phyloP scores from a whole-genome alignment of 805 yeast species.

The Candida hungchunana region DNA sequence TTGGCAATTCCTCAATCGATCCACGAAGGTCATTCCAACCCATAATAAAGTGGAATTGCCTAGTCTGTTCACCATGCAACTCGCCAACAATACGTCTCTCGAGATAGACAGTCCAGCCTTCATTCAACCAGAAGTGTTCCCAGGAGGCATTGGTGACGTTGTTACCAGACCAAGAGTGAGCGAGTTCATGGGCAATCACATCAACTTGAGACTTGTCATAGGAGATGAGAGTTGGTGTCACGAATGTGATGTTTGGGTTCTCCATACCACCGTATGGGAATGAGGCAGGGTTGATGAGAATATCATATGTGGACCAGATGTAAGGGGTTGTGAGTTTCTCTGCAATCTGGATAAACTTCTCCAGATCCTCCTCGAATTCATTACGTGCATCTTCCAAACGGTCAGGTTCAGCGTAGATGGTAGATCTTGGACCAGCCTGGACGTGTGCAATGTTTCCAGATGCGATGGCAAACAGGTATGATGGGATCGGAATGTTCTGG shows the following conservation, averaged over 20 bases:
- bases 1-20: slow-evolving; percentile 62
- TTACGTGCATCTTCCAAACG: slow-evolving; percentile 63
- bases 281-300: slow-evolving; percentile 70
- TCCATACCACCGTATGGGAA: slow-evolving; percentile 95
- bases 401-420: slow-evolving; percentile 74
- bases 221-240: slow-evolving; percentile 82
- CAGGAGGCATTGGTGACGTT: slow-evolving; percentile 86
- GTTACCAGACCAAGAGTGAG: slow-evolving; percentile 92
- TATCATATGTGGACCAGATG: slow-evolving; percentile 83
- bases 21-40: slow-evolving; percentile 84
- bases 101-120: slow-evolving; percentile 93
- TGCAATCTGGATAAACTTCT: slow-evolving; percentile 72
- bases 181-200: slow-evolving; percentile 89
- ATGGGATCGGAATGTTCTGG: slow-evolving; percentile 82
- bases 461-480: slow-evolving; percentile 80
- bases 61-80: slow-evolving; percentile 47
- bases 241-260: slow-evolving; percentile 86
- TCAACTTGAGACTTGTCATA: slow-evolving; percentile 84
- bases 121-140: slow-evolving; percentile 94
- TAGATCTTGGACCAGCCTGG: slow-evolving; percentile 81
- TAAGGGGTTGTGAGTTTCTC: slow-evolving; percentile 73
- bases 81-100: slow-evolving; percentile 67
- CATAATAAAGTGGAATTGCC: slow-evolving; percentile 79
- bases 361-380: slow-evolving; percentile 80
- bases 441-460: slow-evolving; percentile 71